A percentile compares a stretch with the other conserved stretches of the same genome.
Evolutionary conservation across 768 basidiomycete species (phyloP).

Genomic region (Mrakia blollopis): DNA sequence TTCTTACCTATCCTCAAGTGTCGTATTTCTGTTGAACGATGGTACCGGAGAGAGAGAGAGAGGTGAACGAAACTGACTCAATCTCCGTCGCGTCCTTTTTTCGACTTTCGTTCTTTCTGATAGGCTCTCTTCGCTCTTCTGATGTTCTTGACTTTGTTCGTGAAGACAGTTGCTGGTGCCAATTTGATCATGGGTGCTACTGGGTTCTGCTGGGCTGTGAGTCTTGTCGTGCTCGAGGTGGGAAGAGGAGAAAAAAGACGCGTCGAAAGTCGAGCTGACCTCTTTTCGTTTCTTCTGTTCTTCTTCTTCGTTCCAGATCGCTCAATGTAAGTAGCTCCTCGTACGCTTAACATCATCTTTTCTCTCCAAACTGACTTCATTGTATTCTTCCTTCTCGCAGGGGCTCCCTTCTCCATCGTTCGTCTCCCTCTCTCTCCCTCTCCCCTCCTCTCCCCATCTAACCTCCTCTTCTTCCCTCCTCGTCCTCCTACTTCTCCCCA

Average conservation of each 20-base stretch:
- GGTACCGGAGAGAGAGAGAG: no score
- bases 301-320: slow-evolving; percentile 2
- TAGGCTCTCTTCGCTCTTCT: slow-evolving; percentile 58
- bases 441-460: no score
- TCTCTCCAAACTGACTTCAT: not conserved
- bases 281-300: no score
- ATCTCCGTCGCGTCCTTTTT: no score
- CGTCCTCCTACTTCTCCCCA: slow-evolving; percentile 42
- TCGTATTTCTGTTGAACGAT: no score
- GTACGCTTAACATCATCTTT: no score
- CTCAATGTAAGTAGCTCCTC: not conserved
- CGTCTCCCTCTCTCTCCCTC: not conserved
- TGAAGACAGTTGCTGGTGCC: slow-evolving; percentile 42
- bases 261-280: not conserved
- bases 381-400: slow-evolving; percentile 28
- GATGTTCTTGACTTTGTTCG: slow-evolving; percentile 81
- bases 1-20: not conserved
- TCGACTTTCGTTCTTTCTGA: not conserved
- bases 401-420: slow-evolving; percentile 85
- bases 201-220: slow-evolving; percentile 87
- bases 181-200: slow-evolving; percentile 69
- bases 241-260: not conserved
- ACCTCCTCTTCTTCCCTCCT: not conserved
- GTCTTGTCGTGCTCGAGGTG: not conserved
- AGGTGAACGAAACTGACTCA: no score